Evolutionary conservation across 768 basidiomycete genomes (phyloP), one percentile per base, ranked within the genome.

Genomic region (Hericium coralloides): DNA sequence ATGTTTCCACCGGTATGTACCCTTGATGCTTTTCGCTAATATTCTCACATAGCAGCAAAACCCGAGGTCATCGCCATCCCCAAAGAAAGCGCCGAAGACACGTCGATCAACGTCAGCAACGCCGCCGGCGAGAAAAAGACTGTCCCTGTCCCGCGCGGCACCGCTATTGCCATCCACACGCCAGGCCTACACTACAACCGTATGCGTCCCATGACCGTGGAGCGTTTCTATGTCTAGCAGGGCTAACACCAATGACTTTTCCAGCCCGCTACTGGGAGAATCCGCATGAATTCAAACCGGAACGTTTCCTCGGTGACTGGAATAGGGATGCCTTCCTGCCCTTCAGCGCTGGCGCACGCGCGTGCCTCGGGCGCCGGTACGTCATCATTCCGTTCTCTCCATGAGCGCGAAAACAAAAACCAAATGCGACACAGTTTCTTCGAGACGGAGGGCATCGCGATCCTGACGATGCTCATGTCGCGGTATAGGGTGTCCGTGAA

Each of bases 251-350:
- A n/a, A n/a, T n/a, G n/a, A n/a, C n/a, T 9, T 17, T 12, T 37
- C 14, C 58, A 82, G 81, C 81, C 25, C 73, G 74, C 38, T 81
- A 81, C 63, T 83, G 82, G 81, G 66, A 77, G 52, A 73, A 82
- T 47, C 80, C 82, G 2, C 60, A 76, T 26, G 60, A 60, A 7
- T 83, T 81, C 65, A 72, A 71, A 15, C 73, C 72, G 3, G 65
- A 66, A 38, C 60, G 72, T 26, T 73, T 73, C 59, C 53, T 71
- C 1, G 62, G 62, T 26, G 65, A 67, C 52, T 73, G 66, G 63
- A 59, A 66, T 12, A 61, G 58, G 55, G 67, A 72, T 47, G 71
- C 70, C 0, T 72, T 71, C 55, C 20, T n/a, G n/a, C n/a, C n/a
- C n/a, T n/a, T n/a, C n/a, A n/a, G n/a, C n/a, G n/a, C n/a, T n/a